A percentile compares a stretch with the other conserved stretches of the same genome.
phyloP scores from a whole-genome alignment of 345 rosid species.

The Eucalyptus cloeziana region DNA sequence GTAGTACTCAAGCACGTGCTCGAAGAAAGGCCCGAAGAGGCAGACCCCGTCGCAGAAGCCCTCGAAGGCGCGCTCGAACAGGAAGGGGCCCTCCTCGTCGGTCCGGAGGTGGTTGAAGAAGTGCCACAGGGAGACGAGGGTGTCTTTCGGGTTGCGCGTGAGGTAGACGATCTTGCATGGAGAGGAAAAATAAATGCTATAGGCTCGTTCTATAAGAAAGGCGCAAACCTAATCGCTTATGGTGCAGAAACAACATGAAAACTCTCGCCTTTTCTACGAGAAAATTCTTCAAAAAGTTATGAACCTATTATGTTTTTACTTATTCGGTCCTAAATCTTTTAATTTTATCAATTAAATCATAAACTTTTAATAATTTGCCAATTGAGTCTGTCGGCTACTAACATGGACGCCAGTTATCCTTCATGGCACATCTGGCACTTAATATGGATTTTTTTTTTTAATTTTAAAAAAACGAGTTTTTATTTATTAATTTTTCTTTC shows the following conservation, averaged over 20 bases:
- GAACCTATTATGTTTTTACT: rapidly evolving
- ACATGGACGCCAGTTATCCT: rapidly evolving
- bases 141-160: conserved; percentile 18
- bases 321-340: rapidly evolving
- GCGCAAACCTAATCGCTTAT: neutral
- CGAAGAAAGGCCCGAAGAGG: conserved; percentile 12
- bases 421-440: rapidly evolving
- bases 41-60: conserved; percentile 12
- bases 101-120: conserved; percentile 1
- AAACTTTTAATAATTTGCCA: too few relatives aligned
- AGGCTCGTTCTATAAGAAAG: neutral
- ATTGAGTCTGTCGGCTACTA: rapidly evolving
- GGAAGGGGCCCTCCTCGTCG: neutral
- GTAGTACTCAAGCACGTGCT: conserved; percentile 23
- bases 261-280: rapidly evolving
- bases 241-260: neutral
- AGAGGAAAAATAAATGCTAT: neutral
- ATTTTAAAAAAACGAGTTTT: too few relatives aligned
- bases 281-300: neutral
- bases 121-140: conserved; percentile 14
- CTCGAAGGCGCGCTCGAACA: conserved; percentile 6
- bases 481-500: too few relatives aligned
- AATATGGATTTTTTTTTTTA: too few relatives aligned
- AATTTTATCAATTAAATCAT: rapidly evolving
- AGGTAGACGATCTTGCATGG: conserved; percentile 17